phyloP scores from a whole-genome alignment of 495 filamentous ascomycete species.

The Aspergillus asperescens region DNA sequence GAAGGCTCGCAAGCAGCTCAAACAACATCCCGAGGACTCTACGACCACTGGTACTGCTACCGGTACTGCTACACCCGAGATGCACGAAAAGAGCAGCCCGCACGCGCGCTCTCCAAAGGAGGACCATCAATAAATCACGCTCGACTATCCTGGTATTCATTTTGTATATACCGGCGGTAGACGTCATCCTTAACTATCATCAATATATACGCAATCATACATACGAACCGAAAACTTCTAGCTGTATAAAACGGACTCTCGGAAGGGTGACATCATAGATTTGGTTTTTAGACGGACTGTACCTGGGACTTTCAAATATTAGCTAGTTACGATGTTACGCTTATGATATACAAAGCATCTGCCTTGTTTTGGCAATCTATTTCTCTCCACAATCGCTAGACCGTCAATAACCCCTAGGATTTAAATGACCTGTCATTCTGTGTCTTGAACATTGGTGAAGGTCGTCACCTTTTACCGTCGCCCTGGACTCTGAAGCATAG shows the following conservation, averaged over 20 bases:
- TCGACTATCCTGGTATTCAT: neutral
- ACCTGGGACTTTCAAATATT: neutral
- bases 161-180: constrained; percentile 8
- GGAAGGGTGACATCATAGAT: neutral
- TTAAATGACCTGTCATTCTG: neutral
- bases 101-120: constrained; percentile 2
- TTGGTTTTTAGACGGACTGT: neutral
- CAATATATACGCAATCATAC: constrained; percentile 10
- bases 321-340: constrained; percentile 4
- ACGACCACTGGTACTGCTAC: neutral
- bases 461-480: neutral
- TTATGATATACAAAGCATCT: constrained; percentile 1
- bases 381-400: neutral
- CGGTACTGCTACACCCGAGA: constrained; percentile 7
- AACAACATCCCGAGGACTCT: constrained; percentile 6
- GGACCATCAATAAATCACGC: constrained; percentile 1
- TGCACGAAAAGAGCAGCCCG: constrained; percentile 17
- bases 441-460: neutral
- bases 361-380: neutral
- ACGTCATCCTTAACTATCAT: constrained; percentile 1
- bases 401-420: too few species aligned
- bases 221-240: neutral
- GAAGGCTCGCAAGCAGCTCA: constrained; percentile 38
- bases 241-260: neutral
- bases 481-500: constrained; percentile 1